Conservation (phyloP, 23 red algal genomes). For the Gracilaria domingensis region DNA sequence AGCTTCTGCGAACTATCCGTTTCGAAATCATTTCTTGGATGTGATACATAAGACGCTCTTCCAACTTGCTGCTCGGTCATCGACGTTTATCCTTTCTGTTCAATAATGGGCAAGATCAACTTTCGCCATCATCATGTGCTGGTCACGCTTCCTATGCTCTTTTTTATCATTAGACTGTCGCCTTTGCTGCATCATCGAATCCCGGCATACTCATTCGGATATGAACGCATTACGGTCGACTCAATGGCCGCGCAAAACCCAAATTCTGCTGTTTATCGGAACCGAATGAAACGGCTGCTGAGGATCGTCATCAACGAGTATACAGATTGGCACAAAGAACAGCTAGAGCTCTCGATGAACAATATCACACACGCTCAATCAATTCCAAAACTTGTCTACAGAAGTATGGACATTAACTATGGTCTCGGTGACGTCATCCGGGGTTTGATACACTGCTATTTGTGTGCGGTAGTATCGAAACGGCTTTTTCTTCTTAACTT, state of each 20-base stretch:
- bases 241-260: not conserved
- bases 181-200: too few species aligned
- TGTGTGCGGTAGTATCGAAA: slow-evolving; percentile 32
- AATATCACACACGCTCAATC: slow-evolving; percentile 33
- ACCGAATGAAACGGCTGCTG: slow-evolving; percentile 8
- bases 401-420: slow-evolving; percentile 12
- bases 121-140: too few species aligned
- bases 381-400: slow-evolving; percentile 34
- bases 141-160: too few species aligned
- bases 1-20: too few species aligned
- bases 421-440: slow-evolving; percentile 57
- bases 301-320: slow-evolving; percentile 5
- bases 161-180: too few species aligned
- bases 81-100: too few species aligned
- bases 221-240: slow-evolving; percentile 33
- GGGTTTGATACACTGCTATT: slow-evolving; percentile 28
- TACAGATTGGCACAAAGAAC: slow-evolving; percentile 41
- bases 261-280: not conserved
- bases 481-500: slow-evolving; percentile 42
- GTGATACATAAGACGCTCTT: too few species aligned
- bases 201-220: slow-evolving; percentile 17
- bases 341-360: not conserved
- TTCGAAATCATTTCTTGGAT: too few species aligned
- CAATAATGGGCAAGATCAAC: too few species aligned
- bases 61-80: too few species aligned